phyloP scores from a whole-genome alignment of 345 rosid genomes.

The Corchorus olitorius region DNA sequence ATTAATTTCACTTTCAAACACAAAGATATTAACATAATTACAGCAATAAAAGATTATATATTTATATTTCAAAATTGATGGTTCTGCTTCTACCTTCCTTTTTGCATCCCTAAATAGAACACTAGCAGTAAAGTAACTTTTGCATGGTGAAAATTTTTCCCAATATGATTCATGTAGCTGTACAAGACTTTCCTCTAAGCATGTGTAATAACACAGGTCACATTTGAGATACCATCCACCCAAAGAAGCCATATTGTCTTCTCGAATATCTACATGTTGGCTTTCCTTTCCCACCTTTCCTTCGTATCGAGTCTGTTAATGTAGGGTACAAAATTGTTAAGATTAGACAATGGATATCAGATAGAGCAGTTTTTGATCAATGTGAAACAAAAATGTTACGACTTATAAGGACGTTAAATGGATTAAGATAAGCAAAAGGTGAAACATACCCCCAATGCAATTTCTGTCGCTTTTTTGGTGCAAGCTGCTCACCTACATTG shows the following conservation, averaged over 20 bases:
- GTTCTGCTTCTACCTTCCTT: not conserved
- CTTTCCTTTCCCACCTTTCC: constrained; percentile 79
- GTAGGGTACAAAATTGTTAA: not conserved
- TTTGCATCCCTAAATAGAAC: not conserved
- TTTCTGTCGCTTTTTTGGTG: constrained; percentile 53
- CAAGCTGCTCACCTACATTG: constrained; percentile 12
- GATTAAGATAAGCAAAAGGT: not conserved
- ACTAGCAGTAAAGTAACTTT: not conserved
- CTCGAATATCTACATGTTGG: constrained; percentile 50
- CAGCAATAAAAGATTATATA: not conserved
- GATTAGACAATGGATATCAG: not conserved
- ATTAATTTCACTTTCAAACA: too few species aligned
- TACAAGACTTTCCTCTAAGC: not conserved
- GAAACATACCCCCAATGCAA: constrained; percentile 69
- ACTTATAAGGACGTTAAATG: not conserved
- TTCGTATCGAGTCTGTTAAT: constrained; percentile 61
- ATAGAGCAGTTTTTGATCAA: not conserved
- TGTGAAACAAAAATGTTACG: not conserved
- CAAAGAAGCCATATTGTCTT: not conserved
- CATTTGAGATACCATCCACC: not conserved
- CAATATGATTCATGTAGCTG: not conserved
- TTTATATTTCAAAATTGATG: not conserved
- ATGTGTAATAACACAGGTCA: not conserved
- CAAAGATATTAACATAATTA: not conserved
- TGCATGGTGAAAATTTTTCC: not conserved